These are phyloP conservation scores for Populus deltoides DNA, from an alignment of 345 rosid species.

Conservation along the genomic window DNA sequence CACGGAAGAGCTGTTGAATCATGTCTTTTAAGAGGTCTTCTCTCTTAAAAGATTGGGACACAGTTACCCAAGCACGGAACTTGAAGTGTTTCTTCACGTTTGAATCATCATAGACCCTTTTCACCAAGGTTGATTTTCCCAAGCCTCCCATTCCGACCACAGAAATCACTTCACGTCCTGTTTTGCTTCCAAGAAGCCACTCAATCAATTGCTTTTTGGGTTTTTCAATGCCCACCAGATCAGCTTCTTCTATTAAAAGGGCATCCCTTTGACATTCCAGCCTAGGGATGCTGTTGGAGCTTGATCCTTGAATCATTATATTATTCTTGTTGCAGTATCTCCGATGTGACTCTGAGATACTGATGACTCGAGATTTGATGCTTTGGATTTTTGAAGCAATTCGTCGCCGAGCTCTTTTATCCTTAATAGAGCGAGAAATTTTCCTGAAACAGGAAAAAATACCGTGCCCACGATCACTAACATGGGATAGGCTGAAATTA, in stretches of 20 bases:
- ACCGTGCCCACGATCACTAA: no score
- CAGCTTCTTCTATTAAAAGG: conserved; percentile 24
- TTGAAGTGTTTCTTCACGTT: conserved; percentile 19
- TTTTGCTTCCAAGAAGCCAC: conserved; percentile 9
- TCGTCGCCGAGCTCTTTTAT: conserved; percentile 14
- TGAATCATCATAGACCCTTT: conserved; percentile 5
- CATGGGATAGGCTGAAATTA: conserved; percentile 14
- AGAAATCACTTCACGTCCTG: conserved; percentile 13
- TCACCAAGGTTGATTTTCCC: conserved; percentile 20
- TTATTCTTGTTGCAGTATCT: conserved; percentile 13
- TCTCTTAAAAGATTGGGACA: conserved; percentile 3
- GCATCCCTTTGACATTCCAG: conserved; percentile 19
- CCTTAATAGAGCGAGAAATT: no score
- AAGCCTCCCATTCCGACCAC: conserved; percentile 18
- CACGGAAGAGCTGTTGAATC: conserved; percentile 10
- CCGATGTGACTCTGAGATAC: conserved; percentile 5
- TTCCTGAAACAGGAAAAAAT: no score
- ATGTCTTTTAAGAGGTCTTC: conserved; percentile 13
- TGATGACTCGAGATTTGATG: conserved; percentile 6
- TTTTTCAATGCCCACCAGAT: conserved; percentile 23
- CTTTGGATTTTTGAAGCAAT: conserved; percentile 21
- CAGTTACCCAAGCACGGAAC: conserved; percentile 15
- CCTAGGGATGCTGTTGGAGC: neutral
- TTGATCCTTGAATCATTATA: conserved; percentile 6
- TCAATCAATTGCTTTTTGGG: conserved; percentile 15